phyloP scores from a whole-genome alignment of 1,284 basidiomycete genomes.

The Malassezia restricta region DNA sequence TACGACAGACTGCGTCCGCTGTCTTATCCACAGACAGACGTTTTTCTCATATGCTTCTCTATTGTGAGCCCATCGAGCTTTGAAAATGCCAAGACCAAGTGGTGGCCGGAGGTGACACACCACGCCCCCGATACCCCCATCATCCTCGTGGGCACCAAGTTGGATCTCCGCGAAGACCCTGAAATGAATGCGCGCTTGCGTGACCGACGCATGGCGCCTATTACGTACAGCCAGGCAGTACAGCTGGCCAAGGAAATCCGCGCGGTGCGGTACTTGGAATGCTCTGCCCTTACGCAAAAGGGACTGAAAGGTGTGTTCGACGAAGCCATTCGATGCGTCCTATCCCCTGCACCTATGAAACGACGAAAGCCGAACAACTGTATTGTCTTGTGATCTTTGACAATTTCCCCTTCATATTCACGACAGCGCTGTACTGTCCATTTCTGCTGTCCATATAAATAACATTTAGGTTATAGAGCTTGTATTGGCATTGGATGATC shows the following conservation, averaged over 20 bases:
- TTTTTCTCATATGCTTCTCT: slow-evolving; percentile 98
- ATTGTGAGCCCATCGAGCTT: slow-evolving; percentile 92
- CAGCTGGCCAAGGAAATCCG: slow-evolving; percentile 85
- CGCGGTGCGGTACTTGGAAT: slow-evolving; percentile 82
- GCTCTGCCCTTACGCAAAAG: slow-evolving; percentile 94
- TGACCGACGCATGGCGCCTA: slow-evolving; percentile 87
- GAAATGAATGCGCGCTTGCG: slow-evolving; percentile 79
- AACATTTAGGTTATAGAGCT: background rate
- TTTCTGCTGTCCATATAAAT: background rate
- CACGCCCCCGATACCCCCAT: slow-evolving; percentile 86
- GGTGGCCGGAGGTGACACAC: slow-evolving; percentile 53
- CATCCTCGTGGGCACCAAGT: slow-evolving; percentile 92
- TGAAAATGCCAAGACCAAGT: slow-evolving; percentile 93
- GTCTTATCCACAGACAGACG: slow-evolving; percentile 97
- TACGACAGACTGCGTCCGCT: slow-evolving; percentile 94
- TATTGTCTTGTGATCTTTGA: slow-evolving; percentile 25
- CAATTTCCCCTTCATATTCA: background rate
- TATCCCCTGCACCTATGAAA: slow-evolving; percentile 39
- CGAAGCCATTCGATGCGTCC: slow-evolving; percentile 41
- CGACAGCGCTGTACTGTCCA: background rate
- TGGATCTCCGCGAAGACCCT: slow-evolving; percentile 90
- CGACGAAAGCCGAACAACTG: slow-evolving; percentile 43
- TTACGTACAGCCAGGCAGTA: slow-evolving; percentile 78
- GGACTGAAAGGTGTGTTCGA: slow-evolving; percentile 49
- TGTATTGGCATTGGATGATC: no score